A percentile compares a stretch with the other conserved stretches of the same genome.
These are phyloP conservation scores for Phoenix roebelenii DNA, from an alignment of 176 grass and related monocot species.

Conservation along the genomic window DNA sequence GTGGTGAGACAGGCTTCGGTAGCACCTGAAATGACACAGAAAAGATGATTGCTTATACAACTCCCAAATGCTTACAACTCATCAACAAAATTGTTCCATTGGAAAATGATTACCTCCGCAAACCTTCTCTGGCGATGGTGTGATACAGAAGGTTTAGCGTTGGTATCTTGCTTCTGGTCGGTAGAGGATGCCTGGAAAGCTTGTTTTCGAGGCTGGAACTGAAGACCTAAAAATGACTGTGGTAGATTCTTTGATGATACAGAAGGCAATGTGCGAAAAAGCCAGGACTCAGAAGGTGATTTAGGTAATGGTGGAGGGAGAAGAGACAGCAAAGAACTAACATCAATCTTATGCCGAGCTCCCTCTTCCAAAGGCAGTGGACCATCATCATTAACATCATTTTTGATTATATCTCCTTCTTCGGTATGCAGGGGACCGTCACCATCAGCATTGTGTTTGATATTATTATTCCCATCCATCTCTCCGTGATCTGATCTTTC, in stretches of 20 bases:
- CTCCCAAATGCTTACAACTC: not conserved
- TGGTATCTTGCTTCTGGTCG: constrained; percentile 38
- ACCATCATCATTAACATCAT: constrained; percentile 10
- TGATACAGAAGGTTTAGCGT: constrained; percentile 35
- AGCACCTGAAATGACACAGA: constrained; percentile 37
- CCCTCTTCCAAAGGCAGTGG: constrained; percentile 13
- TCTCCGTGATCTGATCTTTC: constrained; percentile 4
- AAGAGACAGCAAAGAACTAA: constrained; percentile 27
- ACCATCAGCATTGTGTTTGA: not conserved
- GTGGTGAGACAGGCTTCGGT: constrained; percentile 30
- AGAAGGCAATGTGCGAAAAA: constrained; percentile 71
- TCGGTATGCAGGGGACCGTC: constrained; percentile 5
- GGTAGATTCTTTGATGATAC: constrained; percentile 49
- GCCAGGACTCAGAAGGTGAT: constrained; percentile 97
- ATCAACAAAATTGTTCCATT: constrained; percentile 7
- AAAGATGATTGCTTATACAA: constrained; percentile 6
- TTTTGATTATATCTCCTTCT: not conserved
- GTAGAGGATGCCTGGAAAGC: constrained; percentile 10
- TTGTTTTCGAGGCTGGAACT: constrained; percentile 75
- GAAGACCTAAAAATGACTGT: constrained; percentile 81
- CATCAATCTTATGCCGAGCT: constrained; percentile 18
- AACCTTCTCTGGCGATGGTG: constrained; percentile 45
- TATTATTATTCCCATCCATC: constrained; percentile 24
- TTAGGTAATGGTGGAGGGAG: constrained; percentile 64
- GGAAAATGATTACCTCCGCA: constrained; percentile 54